Conservation (phyloP, 306 rosid genomes). For the Cucumis sativus region DNA sequence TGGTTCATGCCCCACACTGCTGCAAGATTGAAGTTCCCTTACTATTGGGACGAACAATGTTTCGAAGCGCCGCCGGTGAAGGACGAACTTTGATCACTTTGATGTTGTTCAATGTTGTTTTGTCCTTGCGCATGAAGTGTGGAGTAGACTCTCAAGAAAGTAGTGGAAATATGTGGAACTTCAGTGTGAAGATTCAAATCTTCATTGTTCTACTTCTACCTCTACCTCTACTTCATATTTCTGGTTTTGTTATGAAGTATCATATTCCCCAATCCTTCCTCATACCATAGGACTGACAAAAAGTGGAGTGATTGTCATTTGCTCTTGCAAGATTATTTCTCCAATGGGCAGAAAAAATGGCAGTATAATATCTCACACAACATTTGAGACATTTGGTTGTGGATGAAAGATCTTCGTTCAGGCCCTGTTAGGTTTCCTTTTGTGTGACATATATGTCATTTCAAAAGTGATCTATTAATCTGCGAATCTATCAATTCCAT, state of each 20-base stretch:
- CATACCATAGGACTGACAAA: not conserved
- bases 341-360: too few relatives aligned
- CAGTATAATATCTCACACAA: too few relatives aligned
- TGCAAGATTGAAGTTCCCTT: slow-evolving; percentile 68
- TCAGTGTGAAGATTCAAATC: not conserved
- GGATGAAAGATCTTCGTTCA: too few relatives aligned
- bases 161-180: not conserved
- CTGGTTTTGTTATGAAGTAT: not conserved
- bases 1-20: slow-evolving; percentile 94
- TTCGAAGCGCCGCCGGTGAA: slow-evolving; percentile 33
- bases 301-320: not conserved
- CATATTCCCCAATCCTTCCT: not conserved
- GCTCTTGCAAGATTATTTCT: not conserved
- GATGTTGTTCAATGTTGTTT: not conserved
- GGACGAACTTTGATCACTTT: slow-evolving; percentile 68
- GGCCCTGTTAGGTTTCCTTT: too few relatives aligned
- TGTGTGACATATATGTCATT: too few relatives aligned
- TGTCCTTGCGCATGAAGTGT: not conserved
- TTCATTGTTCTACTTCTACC: not conserved
- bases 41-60: slow-evolving; percentile 71
- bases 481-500: too few relatives aligned
- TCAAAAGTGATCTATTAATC: too few relatives aligned
- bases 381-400: too few relatives aligned
- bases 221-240: not conserved
- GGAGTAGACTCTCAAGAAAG: not conserved